phyloP scores from a whole-genome alignment of 805 yeast genomes.

The Saccharomycopsis sp. region DNA sequence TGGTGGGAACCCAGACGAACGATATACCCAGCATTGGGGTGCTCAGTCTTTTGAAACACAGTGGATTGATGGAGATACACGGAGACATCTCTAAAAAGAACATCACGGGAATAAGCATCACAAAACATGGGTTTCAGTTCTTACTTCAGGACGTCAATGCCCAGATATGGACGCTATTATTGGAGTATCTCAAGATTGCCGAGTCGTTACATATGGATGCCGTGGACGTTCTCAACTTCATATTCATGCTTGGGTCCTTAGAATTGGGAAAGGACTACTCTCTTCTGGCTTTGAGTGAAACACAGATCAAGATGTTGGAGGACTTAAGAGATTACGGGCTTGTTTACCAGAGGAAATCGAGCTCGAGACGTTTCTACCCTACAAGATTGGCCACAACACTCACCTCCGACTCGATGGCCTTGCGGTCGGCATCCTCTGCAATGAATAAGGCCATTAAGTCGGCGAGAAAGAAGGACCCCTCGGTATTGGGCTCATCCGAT shows the following conservation, averaged over 20 bases:
- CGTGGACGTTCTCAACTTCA: conserved; percentile 89
- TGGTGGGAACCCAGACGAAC: conserved; percentile 87
- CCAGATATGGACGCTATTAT: conserved; percentile 86
- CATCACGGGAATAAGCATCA: conserved; percentile 38
- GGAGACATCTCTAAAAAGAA: conserved; percentile 19
- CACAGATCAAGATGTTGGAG: conserved; percentile 80
- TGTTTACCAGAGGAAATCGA: conserved; percentile 60
- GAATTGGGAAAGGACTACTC: conserved; percentile 87
- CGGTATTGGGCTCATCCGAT: background rate
- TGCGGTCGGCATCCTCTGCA: conserved; percentile 68
- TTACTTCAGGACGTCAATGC: conserved; percentile 86
- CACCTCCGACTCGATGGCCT: conserved; percentile 73
- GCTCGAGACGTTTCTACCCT: conserved; percentile 70
- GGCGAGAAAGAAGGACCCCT: conserved; percentile 22
- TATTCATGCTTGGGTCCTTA: conserved; percentile 86
- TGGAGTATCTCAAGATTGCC: conserved; percentile 82
- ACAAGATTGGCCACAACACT: conserved; percentile 84
- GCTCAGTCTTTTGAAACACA: conserved; percentile 62
- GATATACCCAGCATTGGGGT: conserved; percentile 77
- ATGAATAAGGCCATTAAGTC: conserved; percentile 57
- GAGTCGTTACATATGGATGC: conserved; percentile 87
- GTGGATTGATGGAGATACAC: conserved; percentile 79
- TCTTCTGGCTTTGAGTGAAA: conserved; percentile 59
- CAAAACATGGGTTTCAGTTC: conserved; percentile 91
- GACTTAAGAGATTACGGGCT: conserved; percentile 90